Evolutionary conservation across 805 yeast genomes (phyloP).

Genomic region (Candida palmyrensis): DNA sequence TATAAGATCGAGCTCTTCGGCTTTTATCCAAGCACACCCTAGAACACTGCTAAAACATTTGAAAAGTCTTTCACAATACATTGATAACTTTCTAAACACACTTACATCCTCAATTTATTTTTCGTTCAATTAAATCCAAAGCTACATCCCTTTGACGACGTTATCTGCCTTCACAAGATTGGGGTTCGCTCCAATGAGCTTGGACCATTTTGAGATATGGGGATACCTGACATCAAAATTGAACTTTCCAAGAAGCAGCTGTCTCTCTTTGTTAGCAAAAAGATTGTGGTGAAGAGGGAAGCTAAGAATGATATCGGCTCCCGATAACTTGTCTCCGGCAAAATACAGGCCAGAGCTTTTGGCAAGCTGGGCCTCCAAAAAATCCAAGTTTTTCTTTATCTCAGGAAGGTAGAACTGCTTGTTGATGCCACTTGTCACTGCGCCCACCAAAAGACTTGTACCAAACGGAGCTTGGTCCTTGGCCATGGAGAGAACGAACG

Average conservation of each 20-base stretch:
- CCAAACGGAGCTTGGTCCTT: constrained; percentile 23
- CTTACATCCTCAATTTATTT: too few species aligned
- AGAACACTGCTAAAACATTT: too few species aligned
- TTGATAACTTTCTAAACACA: too few species aligned
- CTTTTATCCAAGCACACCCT: too few species aligned
- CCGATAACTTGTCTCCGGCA: constrained; percentile 47
- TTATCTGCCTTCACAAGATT: constrained; percentile 12
- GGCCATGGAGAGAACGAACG: constrained; percentile 22
- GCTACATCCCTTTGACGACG: background rate
- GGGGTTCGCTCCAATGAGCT: constrained; percentile 10
- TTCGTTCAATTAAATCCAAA: too few species aligned
- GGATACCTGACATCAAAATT: too few species aligned
- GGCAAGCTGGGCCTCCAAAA: constrained; percentile 24
- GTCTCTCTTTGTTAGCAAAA: constrained; percentile 19
- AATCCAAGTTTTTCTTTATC: constrained; percentile 16
- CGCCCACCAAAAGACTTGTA: constrained; percentile 14
- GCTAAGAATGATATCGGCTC: constrained; percentile 50
- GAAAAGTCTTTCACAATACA: too few species aligned
- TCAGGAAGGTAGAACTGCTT: constrained; percentile 22
- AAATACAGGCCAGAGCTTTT: constrained; percentile 30
- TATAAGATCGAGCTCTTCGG: too few species aligned
- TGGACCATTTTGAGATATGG: constrained; percentile 18
- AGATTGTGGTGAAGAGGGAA: constrained; percentile 36
- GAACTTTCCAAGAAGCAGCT: constrained; percentile 3
- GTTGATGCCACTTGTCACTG: constrained; percentile 19